Conservation (phyloP, 2,329 filamentous ascomycete species). For the Leptographium radiaticola region DNA sequence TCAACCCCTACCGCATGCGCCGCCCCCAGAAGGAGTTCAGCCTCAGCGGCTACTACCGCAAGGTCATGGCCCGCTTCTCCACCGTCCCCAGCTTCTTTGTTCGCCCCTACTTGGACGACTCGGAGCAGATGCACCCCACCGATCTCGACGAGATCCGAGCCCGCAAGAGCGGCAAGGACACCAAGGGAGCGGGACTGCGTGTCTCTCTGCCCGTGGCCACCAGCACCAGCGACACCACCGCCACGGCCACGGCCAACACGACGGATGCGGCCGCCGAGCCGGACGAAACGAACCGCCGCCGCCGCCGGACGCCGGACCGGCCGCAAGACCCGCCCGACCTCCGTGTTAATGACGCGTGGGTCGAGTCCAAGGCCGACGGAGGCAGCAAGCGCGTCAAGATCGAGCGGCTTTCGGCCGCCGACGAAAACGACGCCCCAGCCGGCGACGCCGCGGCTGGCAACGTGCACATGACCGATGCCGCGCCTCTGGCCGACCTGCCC, state of each 20-base stretch:
- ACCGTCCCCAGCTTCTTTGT: conserved; percentile 54
- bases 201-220: neutral
- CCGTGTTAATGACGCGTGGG: conserved; percentile 26
- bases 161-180: conserved; percentile 19
- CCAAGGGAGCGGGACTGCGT: conserved; percentile 5
- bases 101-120: conserved; percentile 52
- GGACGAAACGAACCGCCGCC: conserved; percentile 12
- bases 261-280: neutral
- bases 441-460: neutral
- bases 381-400: conserved; percentile 29
- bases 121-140: conserved; percentile 79
- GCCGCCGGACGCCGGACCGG: conserved; percentile 11
- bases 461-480: neutral
- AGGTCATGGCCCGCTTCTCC: conserved; percentile 61
- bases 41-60: conserved; percentile 78
- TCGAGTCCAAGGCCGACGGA: conserved; percentile 24
- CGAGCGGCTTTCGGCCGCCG: neutral
- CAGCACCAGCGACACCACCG: neutral
- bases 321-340: conserved; percentile 6
- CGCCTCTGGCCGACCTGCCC: neutral
- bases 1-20: conserved; percentile 81
- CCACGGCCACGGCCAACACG: conserved; percentile 4
- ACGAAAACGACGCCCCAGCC: neutral
- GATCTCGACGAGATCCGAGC: conserved; percentile 59
- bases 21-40: conserved; percentile 77